These are phyloP conservation scores for Coniochaeta pulveracea DNA, from an alignment of 2,329 filamentous ascomycete genomes.

Conservation along the genomic window DNA sequence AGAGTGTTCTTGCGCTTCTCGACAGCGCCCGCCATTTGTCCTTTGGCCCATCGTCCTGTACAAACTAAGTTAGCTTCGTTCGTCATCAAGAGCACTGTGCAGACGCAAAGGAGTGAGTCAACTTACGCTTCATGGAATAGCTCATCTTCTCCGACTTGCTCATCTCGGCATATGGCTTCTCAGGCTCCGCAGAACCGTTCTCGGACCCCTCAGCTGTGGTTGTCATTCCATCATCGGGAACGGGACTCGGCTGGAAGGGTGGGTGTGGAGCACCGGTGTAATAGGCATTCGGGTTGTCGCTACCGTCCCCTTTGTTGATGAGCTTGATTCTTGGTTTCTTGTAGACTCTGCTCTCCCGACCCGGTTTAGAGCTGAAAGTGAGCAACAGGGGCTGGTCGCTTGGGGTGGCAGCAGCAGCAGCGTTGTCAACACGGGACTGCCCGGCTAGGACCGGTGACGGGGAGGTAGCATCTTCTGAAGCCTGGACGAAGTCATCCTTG, in stretches of 20 bases:
- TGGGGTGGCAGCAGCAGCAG: conserved; percentile 3
- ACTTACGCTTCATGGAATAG: conserved; percentile 52
- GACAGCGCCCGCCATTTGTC: conserved; percentile 48
- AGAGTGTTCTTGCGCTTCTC: conserved; percentile 49
- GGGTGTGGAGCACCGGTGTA: too few species aligned
- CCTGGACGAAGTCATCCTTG: too few species aligned
- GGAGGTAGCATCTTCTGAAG: too few species aligned
- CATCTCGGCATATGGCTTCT: conserved; percentile 50
- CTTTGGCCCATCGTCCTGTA: conserved; percentile 46
- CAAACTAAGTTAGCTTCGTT: conserved; percentile 5
- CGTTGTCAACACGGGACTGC: conserved; percentile 2
- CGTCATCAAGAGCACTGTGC: not conserved
- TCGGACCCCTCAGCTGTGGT: conserved; percentile 17
- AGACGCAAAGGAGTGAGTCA: not conserved
- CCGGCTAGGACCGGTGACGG: too few species aligned
- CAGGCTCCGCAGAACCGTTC: conserved; percentile 20
- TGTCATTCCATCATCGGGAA: too few species aligned
- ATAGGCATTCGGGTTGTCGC: too few species aligned
- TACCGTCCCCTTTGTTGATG: too few species aligned
- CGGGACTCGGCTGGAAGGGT: conserved; percentile 1
- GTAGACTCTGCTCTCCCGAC: too few species aligned
- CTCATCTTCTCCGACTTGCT: conserved; percentile 57
- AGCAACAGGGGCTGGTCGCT: conserved; percentile 10
- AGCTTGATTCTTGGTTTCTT: too few species aligned
- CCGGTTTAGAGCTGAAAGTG: too few species aligned